phyloP scores from a whole-genome alignment of 805 yeast species.

The Wickerhamiella spandovensis region DNA sequence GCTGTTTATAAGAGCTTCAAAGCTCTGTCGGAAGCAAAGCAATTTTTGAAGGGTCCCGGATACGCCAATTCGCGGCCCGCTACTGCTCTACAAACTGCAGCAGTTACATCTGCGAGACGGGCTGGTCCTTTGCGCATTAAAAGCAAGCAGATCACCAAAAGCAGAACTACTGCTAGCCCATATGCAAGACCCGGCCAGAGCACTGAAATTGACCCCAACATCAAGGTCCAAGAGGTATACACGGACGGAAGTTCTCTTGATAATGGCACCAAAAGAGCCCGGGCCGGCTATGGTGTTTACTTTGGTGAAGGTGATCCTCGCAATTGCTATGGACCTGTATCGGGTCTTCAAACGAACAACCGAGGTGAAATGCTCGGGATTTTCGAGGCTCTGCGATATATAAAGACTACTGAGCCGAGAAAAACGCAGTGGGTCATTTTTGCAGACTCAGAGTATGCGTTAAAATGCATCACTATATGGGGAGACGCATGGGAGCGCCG shows the following conservation, averaged over 20 bases:
- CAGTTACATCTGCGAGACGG: neutral
- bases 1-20: slow-evolving; percentile 47
- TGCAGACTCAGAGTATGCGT: slow-evolving; percentile 63
- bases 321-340: slow-evolving; percentile 42
- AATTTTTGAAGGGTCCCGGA: slow-evolving; percentile 7
- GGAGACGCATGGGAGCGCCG: slow-evolving; percentile 40
- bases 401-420: slow-evolving; percentile 16
- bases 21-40: slow-evolving; percentile 35
- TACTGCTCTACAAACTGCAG: slow-evolving; percentile 22
- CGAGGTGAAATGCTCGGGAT: slow-evolving; percentile 69
- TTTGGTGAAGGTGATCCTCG: slow-evolving; percentile 43
- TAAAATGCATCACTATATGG: slow-evolving; percentile 46
- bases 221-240: slow-evolving; percentile 28
- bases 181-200: neutral
- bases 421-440: slow-evolving; percentile 25
- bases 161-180: neutral
- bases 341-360: slow-evolving; percentile 55
- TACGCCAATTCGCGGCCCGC: neutral
- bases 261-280: slow-evolving; percentile 35
- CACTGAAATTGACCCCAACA: neutral
- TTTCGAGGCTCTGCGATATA: slow-evolving; percentile 36
- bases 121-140: neutral
- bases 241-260: slow-evolving; percentile 70
- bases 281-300: slow-evolving; percentile 66
- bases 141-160: neutral